Evolutionary conservation across 305 asterid genomes (phyloP).

Genomic region (Solanum hybrid): DNA sequence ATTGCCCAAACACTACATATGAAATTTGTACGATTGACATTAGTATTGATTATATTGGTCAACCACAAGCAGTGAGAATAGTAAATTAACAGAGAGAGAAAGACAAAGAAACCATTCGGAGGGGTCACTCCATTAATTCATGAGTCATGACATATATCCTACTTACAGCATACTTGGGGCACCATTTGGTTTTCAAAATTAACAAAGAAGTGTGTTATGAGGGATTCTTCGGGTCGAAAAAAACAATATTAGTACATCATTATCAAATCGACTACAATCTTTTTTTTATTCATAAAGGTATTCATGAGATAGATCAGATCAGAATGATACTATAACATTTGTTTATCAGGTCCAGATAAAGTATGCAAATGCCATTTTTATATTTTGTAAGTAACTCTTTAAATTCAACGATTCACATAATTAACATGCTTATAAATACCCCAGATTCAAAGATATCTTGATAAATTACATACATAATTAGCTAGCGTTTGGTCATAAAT

Average conservation of each 20-base stretch:
- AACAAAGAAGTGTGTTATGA: not conserved
- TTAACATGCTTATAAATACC: not conserved
- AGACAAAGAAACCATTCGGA: slow-evolving; percentile 43
- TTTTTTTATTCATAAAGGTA: not conserved
- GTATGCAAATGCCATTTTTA: not conserved
- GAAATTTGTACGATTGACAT: not conserved
- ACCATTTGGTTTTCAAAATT: not conserved
- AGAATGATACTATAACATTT: not conserved
- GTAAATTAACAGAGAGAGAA: slow-evolving; percentile 5
- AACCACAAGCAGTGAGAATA: not conserved
- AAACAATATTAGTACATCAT: not conserved
- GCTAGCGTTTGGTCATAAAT: too few relatives aligned
- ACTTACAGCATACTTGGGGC: not conserved
- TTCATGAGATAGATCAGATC: not conserved
- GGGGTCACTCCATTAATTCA: not conserved
- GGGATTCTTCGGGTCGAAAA: not conserved
- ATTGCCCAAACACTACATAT: not conserved
- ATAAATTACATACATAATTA: not conserved
- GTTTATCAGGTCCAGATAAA: not conserved
- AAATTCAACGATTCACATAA: not conserved
- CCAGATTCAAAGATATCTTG: not conserved
- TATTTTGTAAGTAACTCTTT: too few relatives aligned
- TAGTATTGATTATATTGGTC: not conserved
- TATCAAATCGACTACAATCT: not conserved
- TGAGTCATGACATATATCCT: not conserved